A percentile compares a stretch with the other conserved stretches of the same genome.
Evolutionary conservation across 352 stramenopile species (phyloP).

Genomic region (Phytopythium ostracodes): DNA sequence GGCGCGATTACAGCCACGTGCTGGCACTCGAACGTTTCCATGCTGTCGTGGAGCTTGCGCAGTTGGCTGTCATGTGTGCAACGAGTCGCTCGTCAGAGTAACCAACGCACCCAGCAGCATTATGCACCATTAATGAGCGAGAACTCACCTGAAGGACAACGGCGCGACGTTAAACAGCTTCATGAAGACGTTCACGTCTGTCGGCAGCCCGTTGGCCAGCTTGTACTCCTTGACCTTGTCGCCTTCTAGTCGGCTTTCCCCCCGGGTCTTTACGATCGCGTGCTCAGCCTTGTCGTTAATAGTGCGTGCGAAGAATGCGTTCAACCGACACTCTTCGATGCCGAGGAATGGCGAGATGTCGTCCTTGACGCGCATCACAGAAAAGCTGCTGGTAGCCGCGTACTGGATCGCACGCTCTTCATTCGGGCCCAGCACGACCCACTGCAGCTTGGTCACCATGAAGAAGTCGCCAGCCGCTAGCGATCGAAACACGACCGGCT

Average conservation of each 20-base stretch:
- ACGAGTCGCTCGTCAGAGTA: background rate
- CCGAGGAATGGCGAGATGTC: conserved; percentile 25
- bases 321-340: conserved; percentile 34
- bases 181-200: background rate
- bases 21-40: conserved; percentile 25
- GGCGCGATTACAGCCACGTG: conserved; percentile 26
- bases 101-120: background rate
- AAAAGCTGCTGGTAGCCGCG: conserved; percentile 36
- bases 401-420: conserved; percentile 26
- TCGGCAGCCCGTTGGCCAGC: conserved; percentile 1
- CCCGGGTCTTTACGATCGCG: conserved; percentile 8
- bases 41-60: conserved; percentile 4
- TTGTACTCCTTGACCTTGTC: conserved; percentile 27
- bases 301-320: conserved; percentile 28
- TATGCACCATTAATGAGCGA: no score
- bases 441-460: conserved; percentile 59
- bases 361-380: conserved; percentile 34
- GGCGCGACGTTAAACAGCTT: background rate
- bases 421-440: conserved; percentile 17
- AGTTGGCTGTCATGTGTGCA: conserved; percentile 18
- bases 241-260: conserved; percentile 19
- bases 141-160: background rate
- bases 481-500: conserved; percentile 36
- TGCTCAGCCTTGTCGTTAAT: conserved; percentile 17
- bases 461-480: conserved; percentile 45